Evolutionary conservation across 768 basidiomycete species (phyloP), one percentile per base, ranked within the genome.

Genomic region (Suillus paluster): DNA sequence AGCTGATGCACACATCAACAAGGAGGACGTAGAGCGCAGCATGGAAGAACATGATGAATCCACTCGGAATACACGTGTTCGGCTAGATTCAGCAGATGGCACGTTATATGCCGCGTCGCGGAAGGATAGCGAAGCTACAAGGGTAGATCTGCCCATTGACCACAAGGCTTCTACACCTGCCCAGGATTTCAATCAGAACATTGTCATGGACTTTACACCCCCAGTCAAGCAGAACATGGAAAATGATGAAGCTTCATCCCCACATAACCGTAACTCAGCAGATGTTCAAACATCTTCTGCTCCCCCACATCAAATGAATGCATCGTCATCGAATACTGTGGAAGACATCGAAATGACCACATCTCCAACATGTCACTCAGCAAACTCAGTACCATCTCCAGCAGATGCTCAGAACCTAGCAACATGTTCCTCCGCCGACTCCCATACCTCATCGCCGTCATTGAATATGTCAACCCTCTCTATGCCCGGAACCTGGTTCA

Each of bases 401-500:
- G 17, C 17, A 39, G 23, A 27, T 17, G 17, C 36, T 25, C 38
- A 55, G 54, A 27, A 39, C 23, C 12, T 19, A 27, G 17, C 38
- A 55, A 39, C 54, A 25, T 27, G 17, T 19, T 39, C 39, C 17
- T 55, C 38, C 23, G 2, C 38, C n/a, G 23, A 55, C 54, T 39
- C 36, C 17, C 25, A 23, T 55, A 17, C 33, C 21, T 53, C 54
- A 1, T 30, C 49, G 1, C 19, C 25, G 10, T 39, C 9, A 25
- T 11, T 12, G 23, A 25, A 36, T 38, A 38, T n/a, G 52, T 62
- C 68, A 17, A 12, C 42, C n/a, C 63, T 61, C 50, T 21, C 62
- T 38, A 55, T 55, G 8, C 66, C 74, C 15, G 74, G 73, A 1
- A 46, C 67, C 30, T 74, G 73, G 73, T 72, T 72, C 41, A 67